A percentile compares a stretch with the other conserved stretches of the same genome.
Evolutionary conservation across 2,329 filamentous ascomycete genomes (phyloP).

Genomic region (Arthroderma sp.): DNA sequence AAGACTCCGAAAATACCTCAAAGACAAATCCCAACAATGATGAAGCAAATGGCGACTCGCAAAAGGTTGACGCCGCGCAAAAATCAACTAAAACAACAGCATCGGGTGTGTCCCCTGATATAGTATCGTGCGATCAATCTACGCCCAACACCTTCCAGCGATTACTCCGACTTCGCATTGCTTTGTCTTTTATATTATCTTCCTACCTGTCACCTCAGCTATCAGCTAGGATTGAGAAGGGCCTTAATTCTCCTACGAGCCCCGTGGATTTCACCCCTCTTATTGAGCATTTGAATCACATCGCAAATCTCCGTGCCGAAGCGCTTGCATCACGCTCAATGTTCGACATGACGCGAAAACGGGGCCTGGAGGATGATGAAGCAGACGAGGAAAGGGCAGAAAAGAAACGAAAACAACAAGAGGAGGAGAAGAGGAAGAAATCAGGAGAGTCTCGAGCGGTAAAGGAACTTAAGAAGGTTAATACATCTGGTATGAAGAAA

Average conservation of each 20-base stretch:
- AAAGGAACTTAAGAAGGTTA: constrained; percentile 73
- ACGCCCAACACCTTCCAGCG: constrained; percentile 11
- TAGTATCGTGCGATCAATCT: not conserved
- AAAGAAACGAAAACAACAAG: constrained; percentile 75
- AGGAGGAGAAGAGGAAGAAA: constrained; percentile 78
- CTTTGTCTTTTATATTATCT: constrained; percentile 37
- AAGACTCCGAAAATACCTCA: constrained; percentile 27
- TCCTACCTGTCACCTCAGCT: constrained; percentile 34
- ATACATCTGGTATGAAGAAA: constrained; percentile 91
- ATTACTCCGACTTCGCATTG: constrained; percentile 37
- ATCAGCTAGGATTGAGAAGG: constrained; percentile 23
- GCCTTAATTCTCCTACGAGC: constrained; percentile 24
- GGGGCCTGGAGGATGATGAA: constrained; percentile 27
- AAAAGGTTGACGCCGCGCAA: constrained; percentile 22
- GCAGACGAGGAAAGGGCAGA: constrained; percentile 43
- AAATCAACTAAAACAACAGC: constrained; percentile 18
- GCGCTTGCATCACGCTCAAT: constrained; percentile 53
- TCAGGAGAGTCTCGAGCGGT: constrained; percentile 60
- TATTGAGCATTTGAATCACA: constrained; percentile 51
- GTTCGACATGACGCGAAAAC: constrained; percentile 30
- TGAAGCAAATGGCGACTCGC: constrained; percentile 16
- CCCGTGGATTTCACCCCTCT: constrained; percentile 56
- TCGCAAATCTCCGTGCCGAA: constrained; percentile 57
- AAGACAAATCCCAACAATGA: constrained; percentile 19
- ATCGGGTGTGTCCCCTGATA: not conserved